These are phyloP conservation scores for Entonaema liquescens DNA, from an alignment of 495 filamentous ascomycete species.

Conservation along the genomic window DNA sequence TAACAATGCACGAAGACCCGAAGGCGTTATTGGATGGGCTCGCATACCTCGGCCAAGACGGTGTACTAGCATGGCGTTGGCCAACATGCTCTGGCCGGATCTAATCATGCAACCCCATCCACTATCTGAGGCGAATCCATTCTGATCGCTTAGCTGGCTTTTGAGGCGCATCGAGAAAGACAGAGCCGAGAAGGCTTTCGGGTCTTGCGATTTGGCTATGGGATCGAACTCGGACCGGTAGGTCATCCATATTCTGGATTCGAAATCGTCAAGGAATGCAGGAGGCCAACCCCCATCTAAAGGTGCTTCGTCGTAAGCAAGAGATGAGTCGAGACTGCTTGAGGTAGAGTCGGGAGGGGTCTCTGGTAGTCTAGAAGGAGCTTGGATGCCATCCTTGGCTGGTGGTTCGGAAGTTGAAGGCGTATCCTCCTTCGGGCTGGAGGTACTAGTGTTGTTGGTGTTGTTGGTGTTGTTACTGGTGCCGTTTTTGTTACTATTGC, in stretches of 20 bases:
- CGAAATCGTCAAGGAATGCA: conserved; percentile 89
- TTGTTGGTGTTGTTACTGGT: neutral
- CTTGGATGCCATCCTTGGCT: conserved; percentile 29
- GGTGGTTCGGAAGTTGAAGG: conserved; percentile 20
- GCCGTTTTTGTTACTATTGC: neutral
- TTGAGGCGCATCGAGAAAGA: conserved; percentile 86
- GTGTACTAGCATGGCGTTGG: conserved; percentile 79
- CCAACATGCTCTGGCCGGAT: conserved; percentile 91
- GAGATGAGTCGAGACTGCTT: conserved; percentile 59
- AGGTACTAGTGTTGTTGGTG: conserved; percentile 26
- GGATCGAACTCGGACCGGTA: conserved; percentile 88
- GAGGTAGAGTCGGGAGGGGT: conserved; percentile 58
- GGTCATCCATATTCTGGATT: conserved; percentile 94
- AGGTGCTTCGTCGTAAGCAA: conserved; percentile 57
- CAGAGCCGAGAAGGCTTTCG: conserved; percentile 73
- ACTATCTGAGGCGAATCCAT: conserved; percentile 90
- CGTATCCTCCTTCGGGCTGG: conserved; percentile 29
- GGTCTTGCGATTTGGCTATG: conserved; percentile 81
- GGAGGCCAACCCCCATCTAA: conserved; percentile 80
- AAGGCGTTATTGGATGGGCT: neutral
- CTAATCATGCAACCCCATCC: conserved; percentile 99
- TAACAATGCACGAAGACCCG: conserved; percentile 10
- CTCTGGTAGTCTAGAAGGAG: conserved; percentile 42
- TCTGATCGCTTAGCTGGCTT: conserved; percentile 78
- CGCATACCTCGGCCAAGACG: conserved; percentile 79